Percentiles rank a stretch among this genome's conserved stretches.
Evolutionary conservation across 805 yeast genomes (phyloP).

Genomic region (Saccharomycopsis schoenii): DNA sequence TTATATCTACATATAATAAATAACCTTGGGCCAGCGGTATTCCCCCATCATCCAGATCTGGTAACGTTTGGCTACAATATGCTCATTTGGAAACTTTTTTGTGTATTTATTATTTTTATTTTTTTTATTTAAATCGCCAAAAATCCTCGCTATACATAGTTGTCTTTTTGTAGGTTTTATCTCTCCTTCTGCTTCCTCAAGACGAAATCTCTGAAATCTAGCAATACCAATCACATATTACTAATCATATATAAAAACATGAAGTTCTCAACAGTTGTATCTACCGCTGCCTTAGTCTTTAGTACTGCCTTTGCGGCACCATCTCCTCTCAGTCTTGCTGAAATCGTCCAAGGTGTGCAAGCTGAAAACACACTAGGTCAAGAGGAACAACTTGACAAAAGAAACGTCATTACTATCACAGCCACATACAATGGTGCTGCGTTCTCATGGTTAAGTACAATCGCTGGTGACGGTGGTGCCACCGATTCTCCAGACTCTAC

Average conservation of each 20-base stretch:
- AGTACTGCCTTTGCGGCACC: neutral
- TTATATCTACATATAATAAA: neutral
- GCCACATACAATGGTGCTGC: slow-evolving; percentile 11
- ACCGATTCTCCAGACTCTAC: slow-evolving; percentile 1
- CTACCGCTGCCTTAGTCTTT: neutral
- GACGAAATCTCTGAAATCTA: too few species aligned
- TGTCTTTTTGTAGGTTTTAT: too few species aligned
- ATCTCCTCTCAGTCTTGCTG: neutral
- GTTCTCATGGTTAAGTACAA: slow-evolving; percentile 6
- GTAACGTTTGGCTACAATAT: neutral
- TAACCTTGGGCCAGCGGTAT: neutral
- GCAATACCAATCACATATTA: too few species aligned
- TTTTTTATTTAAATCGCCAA: too few species aligned
- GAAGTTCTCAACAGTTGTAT: slow-evolving; percentile 3
- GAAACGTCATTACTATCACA: slow-evolving; percentile 3
- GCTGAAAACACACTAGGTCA: neutral
- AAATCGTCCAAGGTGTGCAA: neutral
- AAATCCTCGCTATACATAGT: too few species aligned
- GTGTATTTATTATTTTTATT: neutral
- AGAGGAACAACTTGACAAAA: neutral
- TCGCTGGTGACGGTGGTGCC: slow-evolving; percentile 4
- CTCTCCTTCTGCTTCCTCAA: too few species aligned
- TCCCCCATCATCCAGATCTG: neutral
- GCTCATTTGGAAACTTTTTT: neutral
- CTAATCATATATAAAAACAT: neutral